Evolutionary conservation across 2,329 filamentous ascomycete genomes (phyloP), one percentile per base, ranked within the genome.

Genomic region (Cladobotryum mycophilum): DNA sequence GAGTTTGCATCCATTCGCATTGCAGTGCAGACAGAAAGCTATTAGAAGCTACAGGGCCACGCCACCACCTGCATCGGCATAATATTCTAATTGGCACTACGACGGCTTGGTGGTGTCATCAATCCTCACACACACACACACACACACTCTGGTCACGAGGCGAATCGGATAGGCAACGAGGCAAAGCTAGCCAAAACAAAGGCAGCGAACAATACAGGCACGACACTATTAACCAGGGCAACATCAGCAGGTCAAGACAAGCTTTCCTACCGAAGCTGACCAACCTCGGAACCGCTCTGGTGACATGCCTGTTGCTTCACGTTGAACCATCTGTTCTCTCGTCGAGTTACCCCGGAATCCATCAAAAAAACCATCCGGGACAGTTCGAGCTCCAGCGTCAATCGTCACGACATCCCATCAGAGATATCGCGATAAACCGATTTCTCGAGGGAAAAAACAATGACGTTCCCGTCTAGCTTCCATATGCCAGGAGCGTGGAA

Each of bases 401-500:
- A 30, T 14, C n/a, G 40, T 17, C 41, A 43, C 41, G 13, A 12
- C 20, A 25, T 30, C n/a, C 13, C 36, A 38, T n/a, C 13, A 37
- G 11, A 38, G 36, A 38, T n/a, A 3, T n/a, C 9, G 17, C 40
- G 17, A 42, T 12, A 50, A n/a, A 35, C 5, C 11, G 37, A 11
- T 30, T 7, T 30, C 25, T 30, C 25, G 25, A 18, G 36, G 25
- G 15, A 30, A 7, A 17, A 45, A n/a, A n/a, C n/a, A n/a, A 61
- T 67, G 64, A 58, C 63, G 1, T 57, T 64, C 42, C 57, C 62
- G 17, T 57, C 64, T 17, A 58, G 61, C 54, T 67, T 68, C 57
- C 66, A 65, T 50, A 67, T 69, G 64, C 66, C 66, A 14, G 66
- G 66, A 38, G 56, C 62, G 47, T 68, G 67, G 43, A 63, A 67